Percentiles rank a stretch among this genome's conserved stretches.
Evolutionary conservation across 371 early-diverging fungal species (phyloP).

Genomic region (Mortierella sp.): DNA sequence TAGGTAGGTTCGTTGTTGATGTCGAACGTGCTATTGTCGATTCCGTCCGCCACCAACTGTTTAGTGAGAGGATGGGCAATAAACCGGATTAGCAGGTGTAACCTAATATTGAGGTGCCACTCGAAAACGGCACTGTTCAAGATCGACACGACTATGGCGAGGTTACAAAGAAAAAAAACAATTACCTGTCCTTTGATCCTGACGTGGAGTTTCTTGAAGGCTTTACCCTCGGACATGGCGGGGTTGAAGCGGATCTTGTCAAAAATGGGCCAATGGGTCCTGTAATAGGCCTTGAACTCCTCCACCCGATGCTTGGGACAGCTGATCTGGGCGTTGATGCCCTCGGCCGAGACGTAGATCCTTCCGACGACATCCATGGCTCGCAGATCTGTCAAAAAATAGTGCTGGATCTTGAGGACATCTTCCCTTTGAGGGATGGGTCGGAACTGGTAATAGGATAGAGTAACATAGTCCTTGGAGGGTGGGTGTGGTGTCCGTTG

Average conservation of each 20-base stretch:
- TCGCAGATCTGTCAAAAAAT: constrained; percentile 63
- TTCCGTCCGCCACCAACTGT: constrained; percentile 70
- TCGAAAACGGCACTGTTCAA: not conserved
- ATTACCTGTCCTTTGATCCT: constrained; percentile 70
- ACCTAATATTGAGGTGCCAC: not conserved
- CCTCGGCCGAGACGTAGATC: constrained; percentile 78
- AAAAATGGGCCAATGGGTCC: constrained; percentile 47
- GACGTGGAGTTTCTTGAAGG: constrained; percentile 78
- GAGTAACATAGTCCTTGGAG: constrained; percentile 68
- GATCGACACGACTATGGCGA: not conserved
- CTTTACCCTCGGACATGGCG: constrained; percentile 71
- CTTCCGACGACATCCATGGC: constrained; percentile 73
- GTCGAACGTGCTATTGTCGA: constrained; percentile 64
- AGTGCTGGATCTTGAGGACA: constrained; percentile 63
- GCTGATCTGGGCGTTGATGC: constrained; percentile 85
- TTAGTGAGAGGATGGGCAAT: not conserved
- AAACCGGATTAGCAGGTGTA: constrained; percentile 21
- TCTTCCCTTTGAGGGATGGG: constrained; percentile 54
- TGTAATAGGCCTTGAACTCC: constrained; percentile 60
- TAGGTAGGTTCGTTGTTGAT: constrained; percentile 74
- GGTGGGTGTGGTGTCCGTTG: constrained; percentile 51
- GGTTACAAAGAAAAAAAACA: not conserved
- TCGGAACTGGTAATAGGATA: constrained; percentile 83
- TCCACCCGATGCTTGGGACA: constrained; percentile 66
- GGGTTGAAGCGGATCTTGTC: constrained; percentile 68